These are phyloP conservation scores for Rhizophora apiculata DNA, from an alignment of 345 rosid genomes.

Conservation along the genomic window DNA sequence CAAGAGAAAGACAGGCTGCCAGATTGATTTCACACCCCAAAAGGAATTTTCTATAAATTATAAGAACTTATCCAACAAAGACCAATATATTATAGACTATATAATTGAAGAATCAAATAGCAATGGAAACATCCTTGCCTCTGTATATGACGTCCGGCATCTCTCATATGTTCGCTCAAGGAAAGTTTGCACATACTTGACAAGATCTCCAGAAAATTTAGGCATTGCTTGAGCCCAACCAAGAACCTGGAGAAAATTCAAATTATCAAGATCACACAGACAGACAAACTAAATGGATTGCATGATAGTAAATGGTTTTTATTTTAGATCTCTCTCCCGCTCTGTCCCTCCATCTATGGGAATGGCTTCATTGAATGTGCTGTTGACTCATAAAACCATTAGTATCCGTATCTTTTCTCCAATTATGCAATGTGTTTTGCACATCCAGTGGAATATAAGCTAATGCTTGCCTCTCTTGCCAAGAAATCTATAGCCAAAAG, in stretches of 20 bases:
- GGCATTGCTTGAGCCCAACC: conserved; percentile 99
- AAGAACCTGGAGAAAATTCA: conserved; percentile 51
- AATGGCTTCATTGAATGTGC: too few species aligned
- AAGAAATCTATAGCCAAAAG: conserved; percentile 93
- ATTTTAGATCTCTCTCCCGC: too few species aligned
- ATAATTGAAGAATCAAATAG: conserved; percentile 5
- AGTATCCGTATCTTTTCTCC: not conserved
- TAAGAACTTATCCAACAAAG: not conserved
- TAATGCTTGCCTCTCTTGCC: conserved; percentile 79
- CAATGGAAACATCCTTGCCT: conserved; percentile 45
- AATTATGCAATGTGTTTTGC: not conserved
- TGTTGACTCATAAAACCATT: not conserved
- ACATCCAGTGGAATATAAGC: conserved; percentile 7
- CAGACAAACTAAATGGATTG: too few species aligned
- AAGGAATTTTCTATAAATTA: too few species aligned
- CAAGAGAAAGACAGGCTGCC: too few species aligned
- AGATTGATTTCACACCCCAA: too few species aligned
- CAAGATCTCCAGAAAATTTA: conserved; percentile 88
- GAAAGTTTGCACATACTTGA: conserved; percentile 89
- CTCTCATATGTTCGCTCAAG: conserved; percentile 97
- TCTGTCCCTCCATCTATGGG: too few species aligned
- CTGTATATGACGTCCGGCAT: conserved; percentile 96
- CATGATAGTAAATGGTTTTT: too few species aligned
- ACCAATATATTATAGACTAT: not conserved
- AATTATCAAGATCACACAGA: too few species aligned